Base-by-base conservation (phyloP, 2,329 filamentous ascomycete species). In the Fusarium sp. region DNA sequence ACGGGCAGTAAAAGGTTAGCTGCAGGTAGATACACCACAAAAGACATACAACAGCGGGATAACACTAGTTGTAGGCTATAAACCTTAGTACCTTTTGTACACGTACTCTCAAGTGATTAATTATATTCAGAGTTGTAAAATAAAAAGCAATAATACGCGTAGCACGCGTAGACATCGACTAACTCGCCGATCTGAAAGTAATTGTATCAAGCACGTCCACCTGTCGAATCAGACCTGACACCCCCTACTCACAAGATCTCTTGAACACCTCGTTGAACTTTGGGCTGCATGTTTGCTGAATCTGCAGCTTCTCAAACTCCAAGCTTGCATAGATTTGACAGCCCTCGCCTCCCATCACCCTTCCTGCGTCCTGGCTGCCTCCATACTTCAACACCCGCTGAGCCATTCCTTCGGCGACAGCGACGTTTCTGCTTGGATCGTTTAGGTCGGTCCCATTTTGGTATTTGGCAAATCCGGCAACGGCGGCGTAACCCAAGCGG, bases 251-350 rank as follows among this genome's bases (percentile, higher is more conserved):
- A 7, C 54, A 58, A 8, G 38, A 12, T 11, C 42, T 58, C 8
- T 39, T 6, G 13, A 58, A 34, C 5, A 31, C n/a, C n/a, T 58
- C 50, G 6, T 32, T 10, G 5, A 42, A 64, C 2, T 5, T 12
- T 7, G 54, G 39, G 24, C 29, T 40, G 22, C 60, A 61, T 6
- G 40, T 35, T 7, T 38, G 2, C 10, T 36, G 41, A 4, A 61
- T 61, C 9, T 44, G 26, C 12, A 6, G 9, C 34, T 13, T 24
- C 19, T 66, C 63, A 51, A 54, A 66, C 29, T 63, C 53, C 35
- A 66, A 35, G 35, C 62, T 66, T 6, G 38, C 51, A 39, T 60
- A 63, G 7, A 66, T 66, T 15, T 65, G 62, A 11, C 63, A 66
- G 7, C 51, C 62, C 9, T 66, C 58, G 1, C 62, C 63, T 8